Conservation (phyloP, 2,329 filamentous ascomycete species). For the Alternaria sp. region DNA sequence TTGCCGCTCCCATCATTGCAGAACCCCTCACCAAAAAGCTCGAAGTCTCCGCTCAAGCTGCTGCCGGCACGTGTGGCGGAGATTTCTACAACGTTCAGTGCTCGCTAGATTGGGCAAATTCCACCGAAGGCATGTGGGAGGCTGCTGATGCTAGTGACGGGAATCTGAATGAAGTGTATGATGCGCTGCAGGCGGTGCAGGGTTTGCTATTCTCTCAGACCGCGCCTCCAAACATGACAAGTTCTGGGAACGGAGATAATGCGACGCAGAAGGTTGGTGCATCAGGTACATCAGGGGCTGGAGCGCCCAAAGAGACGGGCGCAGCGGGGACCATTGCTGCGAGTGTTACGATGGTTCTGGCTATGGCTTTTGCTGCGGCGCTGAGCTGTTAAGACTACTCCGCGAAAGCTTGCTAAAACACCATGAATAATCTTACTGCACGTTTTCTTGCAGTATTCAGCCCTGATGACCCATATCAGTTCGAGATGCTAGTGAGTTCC, state of each 20-base stretch:
- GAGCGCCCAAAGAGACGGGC: constrained; percentile 14
- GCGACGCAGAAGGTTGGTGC: constrained; percentile 7
- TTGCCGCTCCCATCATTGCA: constrained; percentile 29
- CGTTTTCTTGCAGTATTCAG: too few species aligned
- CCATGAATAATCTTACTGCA: too few species aligned
- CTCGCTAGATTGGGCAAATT: not conserved
- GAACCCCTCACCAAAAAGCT: constrained; percentile 27
- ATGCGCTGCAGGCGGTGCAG: constrained; percentile 37
- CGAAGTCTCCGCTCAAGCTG: constrained; percentile 32
- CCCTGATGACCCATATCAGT: too few species aligned
- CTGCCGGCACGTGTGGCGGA: constrained; percentile 25
- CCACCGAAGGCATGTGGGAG: not conserved
- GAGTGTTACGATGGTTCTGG: constrained; percentile 17
- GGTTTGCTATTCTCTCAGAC: constrained; percentile 30
- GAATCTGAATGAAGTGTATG: constrained; percentile 30
- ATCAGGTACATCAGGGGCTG: constrained; percentile 17
- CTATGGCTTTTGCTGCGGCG: constrained; percentile 20
- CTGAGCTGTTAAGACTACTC: not conserved
- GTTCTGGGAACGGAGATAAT: not conserved
- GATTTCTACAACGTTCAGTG: not conserved
- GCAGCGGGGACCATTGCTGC: constrained; percentile 16
- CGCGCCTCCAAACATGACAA: not conserved
- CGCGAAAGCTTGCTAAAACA: too few species aligned
- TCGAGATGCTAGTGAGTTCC: too few species aligned
- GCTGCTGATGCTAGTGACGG: constrained; percentile 18